phyloP scores from a whole-genome alignment of 139 green algal genomes.

The Closterium sp. region DNA sequence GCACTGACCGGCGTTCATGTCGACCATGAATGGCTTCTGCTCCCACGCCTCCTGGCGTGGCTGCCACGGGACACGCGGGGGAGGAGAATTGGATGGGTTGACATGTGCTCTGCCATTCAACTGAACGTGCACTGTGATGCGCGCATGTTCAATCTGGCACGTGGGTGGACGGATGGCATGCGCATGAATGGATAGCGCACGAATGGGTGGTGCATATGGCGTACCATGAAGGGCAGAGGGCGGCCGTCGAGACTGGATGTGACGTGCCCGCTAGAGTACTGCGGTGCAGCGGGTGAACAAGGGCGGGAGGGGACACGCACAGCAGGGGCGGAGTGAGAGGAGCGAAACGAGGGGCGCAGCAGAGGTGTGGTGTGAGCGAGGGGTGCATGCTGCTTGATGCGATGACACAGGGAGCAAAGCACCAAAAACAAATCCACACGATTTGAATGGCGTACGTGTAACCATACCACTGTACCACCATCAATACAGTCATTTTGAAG shows the following conservation, averaged over 20 bases:
- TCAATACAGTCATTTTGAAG: no score
- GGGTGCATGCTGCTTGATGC: no score
- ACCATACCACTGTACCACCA: no score
- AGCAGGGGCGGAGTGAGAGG: neutral
- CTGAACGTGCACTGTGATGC: no score
- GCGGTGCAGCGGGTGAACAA: neutral
- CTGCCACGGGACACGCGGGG: neutral
- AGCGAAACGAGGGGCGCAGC: neutral
- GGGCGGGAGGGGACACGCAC: neutral
- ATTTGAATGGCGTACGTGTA: no score
- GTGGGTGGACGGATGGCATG: no score
- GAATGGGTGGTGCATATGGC: neutral
- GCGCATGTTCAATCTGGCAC: no score
- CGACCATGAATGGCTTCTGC: neutral
- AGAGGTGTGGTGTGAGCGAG: neutral
- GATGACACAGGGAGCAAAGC: no score
- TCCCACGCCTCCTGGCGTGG: neutral
- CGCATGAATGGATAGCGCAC: neutral
- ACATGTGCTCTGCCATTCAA: no score
- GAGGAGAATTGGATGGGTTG: no score
- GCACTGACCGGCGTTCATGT: neutral
- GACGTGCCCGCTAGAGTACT: neutral
- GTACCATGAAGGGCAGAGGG: neutral
- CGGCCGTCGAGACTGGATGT: neutral
- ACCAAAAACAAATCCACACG: neutral